Percentiles rank a stretch among this genome's conserved stretches.
Evolutionary conservation across 129 eudicot species (phyloP).

Genomic region (Chrysanthemum lavandulifolium): DNA sequence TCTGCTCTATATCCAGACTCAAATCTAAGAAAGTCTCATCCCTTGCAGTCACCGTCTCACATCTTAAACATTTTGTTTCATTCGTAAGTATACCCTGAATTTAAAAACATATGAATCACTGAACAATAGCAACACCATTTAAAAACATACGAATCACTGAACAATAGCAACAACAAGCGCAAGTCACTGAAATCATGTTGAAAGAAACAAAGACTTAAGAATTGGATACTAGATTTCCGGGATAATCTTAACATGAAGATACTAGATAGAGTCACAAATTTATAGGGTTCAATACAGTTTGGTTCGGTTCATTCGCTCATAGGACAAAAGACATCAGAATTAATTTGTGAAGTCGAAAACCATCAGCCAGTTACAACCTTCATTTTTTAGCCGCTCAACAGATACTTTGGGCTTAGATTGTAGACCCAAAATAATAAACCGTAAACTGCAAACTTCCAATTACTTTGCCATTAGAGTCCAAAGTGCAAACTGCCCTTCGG

Average conservation of each 20-base stretch:
- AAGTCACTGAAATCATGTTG: background rate
- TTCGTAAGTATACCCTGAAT: constrained; percentile 67
- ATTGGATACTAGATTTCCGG: background rate
- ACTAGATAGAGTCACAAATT: background rate
- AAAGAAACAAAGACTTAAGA: background rate
- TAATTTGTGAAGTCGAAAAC: background rate
- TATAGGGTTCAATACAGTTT: background rate
- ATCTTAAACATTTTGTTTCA: constrained; percentile 70
- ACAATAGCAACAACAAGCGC: background rate
- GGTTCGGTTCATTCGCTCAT: background rate
- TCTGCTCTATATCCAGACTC: constrained; percentile 78
- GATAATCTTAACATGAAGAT: background rate
- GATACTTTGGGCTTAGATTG: background rate
- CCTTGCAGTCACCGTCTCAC: constrained; percentile 80
- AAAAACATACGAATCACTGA: background rate
- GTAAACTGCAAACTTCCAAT: background rate
- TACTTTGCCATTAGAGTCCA: background rate
- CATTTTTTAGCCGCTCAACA: background rate
- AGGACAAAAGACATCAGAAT: background rate
- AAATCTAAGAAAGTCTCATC: constrained; percentile 70
- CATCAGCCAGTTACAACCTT: background rate
- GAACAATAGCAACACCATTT: background rate
- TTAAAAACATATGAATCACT: background rate
- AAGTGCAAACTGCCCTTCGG: background rate
- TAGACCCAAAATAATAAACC: background rate